These are phyloP conservation scores for Leccinum cinnamomeum DNA, from an alignment of 1,284 basidiomycete genomes.

Conservation along the genomic window DNA sequence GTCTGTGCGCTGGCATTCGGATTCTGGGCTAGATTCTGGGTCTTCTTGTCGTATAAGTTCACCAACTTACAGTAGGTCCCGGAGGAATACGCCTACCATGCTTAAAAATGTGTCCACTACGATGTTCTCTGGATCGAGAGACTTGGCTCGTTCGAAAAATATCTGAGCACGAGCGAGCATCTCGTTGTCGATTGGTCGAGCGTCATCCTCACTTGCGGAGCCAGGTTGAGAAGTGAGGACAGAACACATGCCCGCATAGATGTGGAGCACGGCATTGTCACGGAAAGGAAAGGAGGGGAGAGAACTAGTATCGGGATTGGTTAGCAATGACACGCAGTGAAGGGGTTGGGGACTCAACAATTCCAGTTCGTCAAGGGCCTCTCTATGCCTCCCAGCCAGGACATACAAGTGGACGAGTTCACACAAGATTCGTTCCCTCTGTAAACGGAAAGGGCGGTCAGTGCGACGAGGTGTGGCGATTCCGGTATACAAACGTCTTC, in stretches of 20 bases:
- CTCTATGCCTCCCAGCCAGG: constrained; percentile 51
- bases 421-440: constrained; percentile 75
- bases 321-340: constrained; percentile 8
- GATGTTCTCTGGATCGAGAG: constrained; percentile 57
- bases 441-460: constrained; percentile 13
- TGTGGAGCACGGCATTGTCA: constrained; percentile 74
- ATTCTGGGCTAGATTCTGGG: constrained; percentile 22
- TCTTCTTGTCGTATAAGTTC: constrained; percentile 15
- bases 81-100: constrained; percentile 41
- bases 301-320: constrained; percentile 51
- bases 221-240: constrained; percentile 55
- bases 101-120: constrained; percentile 49
- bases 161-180: constrained; percentile 58
- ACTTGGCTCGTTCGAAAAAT: constrained; percentile 61
- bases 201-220: constrained; percentile 5
- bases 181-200: constrained; percentile 21
- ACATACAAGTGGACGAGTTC: constrained; percentile 75
- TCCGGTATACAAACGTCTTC: constrained; percentile 52
- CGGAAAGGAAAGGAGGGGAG: constrained; percentile 83
- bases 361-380: constrained; percentile 83
- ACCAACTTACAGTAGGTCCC: constrained; percentile 3
- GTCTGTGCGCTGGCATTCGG: constrained; percentile 15
- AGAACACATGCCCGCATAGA: constrained; percentile 77
- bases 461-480: constrained; percentile 6
- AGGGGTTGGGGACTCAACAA: constrained; percentile 50